Conservation (phyloP, 176 grass and related monocot species). For the Urochloa ruziziensis region DNA sequence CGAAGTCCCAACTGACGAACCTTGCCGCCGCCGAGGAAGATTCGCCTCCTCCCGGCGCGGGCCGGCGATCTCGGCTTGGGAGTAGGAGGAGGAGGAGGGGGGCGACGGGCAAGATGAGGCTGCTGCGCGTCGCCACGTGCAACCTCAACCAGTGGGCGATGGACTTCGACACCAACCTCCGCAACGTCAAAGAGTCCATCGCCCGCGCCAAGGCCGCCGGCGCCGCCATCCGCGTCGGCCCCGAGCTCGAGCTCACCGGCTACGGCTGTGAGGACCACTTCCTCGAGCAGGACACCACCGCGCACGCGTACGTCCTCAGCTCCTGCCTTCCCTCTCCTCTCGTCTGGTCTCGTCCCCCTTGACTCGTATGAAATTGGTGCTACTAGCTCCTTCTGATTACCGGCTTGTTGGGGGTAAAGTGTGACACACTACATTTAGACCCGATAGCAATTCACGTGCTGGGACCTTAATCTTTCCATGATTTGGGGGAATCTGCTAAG, state of each 20-base stretch:
- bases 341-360: not conserved
- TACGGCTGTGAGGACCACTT: slow-evolving; percentile 98
- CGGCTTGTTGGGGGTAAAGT: not conserved
- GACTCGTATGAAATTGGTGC: not conserved
- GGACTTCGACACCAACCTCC: slow-evolving; percentile 93
- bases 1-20: not conserved
- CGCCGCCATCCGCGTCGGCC: slow-evolving; percentile 61
- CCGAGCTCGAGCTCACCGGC: slow-evolving; percentile 92
- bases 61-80: not conserved
- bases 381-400: not conserved
- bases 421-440: not conserved
- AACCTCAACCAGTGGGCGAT: slow-evolving; percentile 99
- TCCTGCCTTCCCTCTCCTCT: not conserved
- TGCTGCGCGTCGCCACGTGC: slow-evolving; percentile 81
- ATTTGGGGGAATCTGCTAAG: not conserved
- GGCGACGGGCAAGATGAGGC: slow-evolving; percentile 63
- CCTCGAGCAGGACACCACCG: slow-evolving; percentile 81
- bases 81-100: not conserved
- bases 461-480: not conserved
- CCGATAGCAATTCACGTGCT: not conserved
- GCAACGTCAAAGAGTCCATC: slow-evolving; percentile 94
- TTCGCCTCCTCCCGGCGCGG: not conserved
- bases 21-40: not conserved
- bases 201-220: slow-evolving; percentile 58
- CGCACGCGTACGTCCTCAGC: slow-evolving; percentile 60